Base-by-base conservation (phyloP, 2,329 filamentous ascomycete species). In the Penicillium sp. region DNA sequence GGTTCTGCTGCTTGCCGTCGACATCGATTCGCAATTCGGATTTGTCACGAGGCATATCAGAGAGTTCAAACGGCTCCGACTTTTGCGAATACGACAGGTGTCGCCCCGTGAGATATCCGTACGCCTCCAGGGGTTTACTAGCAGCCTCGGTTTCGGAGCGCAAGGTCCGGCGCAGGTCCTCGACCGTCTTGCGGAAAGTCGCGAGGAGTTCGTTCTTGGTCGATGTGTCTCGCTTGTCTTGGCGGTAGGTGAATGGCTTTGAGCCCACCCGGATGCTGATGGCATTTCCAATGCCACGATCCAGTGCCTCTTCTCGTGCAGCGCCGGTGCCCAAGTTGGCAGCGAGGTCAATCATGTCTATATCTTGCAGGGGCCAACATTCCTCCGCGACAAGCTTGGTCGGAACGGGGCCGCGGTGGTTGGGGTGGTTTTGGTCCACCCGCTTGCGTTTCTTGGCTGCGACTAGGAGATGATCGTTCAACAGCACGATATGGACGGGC, bases 371-470 rank as follows among this genome's bases (percentile, higher is more conserved):
- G 32, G 91, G 88, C 90, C 93, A 97, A 73, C 94, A 99, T 49
- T 92, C 85, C 69, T 97, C 93, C 0, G 94, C 93, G 9, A 97
- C 89, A 32, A 97, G 83, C 70, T 96, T 96, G 4, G 85, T 85
- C 54, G 74, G 71, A 29, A 67, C 78, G 55, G 66, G 77, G 46
- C 66, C 74, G 46, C 74, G 75, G 46, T 78, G 78, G 18, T 69
- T 73, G 1, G 74, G 65, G 33, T 75, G 75, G 37, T 68, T 72
- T 17, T 83, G 85, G 56, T 97, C 92, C 2, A 86, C 79, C 63
- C 92, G 90, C 65, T 93, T 91, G 78, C 97, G 96, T 77, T 97
- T 97, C 60, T 90, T 86, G 20, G 90, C 91, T 3, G 94, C 94
- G 43, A 99, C 83, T 18, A 99, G 82, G 1, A 99, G 78, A 71